Base-by-base conservation (phyloP, 352 stramenopile genomes). In the Thalassiosira hispida region DNA sequence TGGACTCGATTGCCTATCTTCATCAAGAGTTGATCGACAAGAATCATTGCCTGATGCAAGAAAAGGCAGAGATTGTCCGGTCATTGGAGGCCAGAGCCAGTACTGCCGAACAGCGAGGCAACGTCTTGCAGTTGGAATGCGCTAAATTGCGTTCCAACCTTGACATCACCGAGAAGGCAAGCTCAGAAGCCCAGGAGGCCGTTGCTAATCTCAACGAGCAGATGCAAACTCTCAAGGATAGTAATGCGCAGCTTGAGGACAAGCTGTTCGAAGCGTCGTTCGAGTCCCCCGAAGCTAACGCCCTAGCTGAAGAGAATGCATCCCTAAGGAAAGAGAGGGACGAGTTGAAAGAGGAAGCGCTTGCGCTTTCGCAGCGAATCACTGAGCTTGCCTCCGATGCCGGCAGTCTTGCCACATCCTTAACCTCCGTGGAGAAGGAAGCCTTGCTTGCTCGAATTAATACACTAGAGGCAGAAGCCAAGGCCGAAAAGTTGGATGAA, bases 181-280 rank as follows among this genome's bases (percentile, higher is more conserved):
- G 27, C n/a, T 18, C 31, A 38, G 29, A 57, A 5, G 71, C 71
- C 22, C 49, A 72, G 29, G n/a, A 70, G 62, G 68, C 25, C 16
- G 57, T 74, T 56, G 42, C 51, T 27, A 69, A 72, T 51, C 64
- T 85, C 40, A 69, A 70, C 18, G 52, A 60, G 27, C 47, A 85
- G 46, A 27, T 77, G 44, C 27, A 72, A 71, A 27, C 42, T 53
- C 64, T 84, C 14, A 55, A 67, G 40, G 33, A 59, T 14, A 61
- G 49, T 31, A 84, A 79, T 55, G 44, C 38, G 1, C 40, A 76
- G 52, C 29, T 83, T 11, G 76, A 83, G 18, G 63, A 73, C 29
- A 69, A 83, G 38, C 40, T 79, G 0, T 80, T 74, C 51, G 70
- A 81, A 27, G 33, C 61, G 1, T 84, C 77, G 56, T 85, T 77